A percentile compares a stretch with the other conserved stretches of the same genome.
Evolutionary conservation across 2,329 filamentous ascomycete genomes (phyloP).

Genomic region (Dactylellina cionopaga): DNA sequence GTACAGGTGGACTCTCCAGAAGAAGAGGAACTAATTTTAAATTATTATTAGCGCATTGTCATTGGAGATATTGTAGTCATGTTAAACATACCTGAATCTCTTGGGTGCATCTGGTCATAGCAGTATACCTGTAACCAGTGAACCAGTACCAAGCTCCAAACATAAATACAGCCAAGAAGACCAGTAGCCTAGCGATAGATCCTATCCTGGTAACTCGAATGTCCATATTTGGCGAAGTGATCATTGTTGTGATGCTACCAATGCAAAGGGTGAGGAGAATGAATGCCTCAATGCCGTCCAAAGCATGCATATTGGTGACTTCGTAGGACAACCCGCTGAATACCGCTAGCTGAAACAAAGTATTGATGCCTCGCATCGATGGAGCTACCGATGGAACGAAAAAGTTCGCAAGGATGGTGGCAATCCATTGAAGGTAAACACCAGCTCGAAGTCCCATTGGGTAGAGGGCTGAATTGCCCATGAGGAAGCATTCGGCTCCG

Average conservation of each 20-base stretch:
- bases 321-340: conserved; percentile 47
- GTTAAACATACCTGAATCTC: conserved; percentile 35
- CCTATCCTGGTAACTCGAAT: conserved; percentile 44
- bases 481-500: conserved; percentile 44
- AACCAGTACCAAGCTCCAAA: conserved; percentile 52
- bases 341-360: conserved; percentile 39
- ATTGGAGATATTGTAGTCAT: too few relatives aligned
- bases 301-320: conserved; percentile 37
- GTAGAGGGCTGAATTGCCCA: conserved; percentile 43
- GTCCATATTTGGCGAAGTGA: conserved; percentile 50
- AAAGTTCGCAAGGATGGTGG: conserved; percentile 52
- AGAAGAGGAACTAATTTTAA: conserved; percentile 46
- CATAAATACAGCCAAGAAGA: conserved; percentile 51
- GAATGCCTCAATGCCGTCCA: conserved; percentile 50
- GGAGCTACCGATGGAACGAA: conserved; percentile 45
- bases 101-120: conserved; percentile 50
- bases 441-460: conserved; percentile 45
- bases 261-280: conserved; percentile 50
- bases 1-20: conserved; percentile 52
- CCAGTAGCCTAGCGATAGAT: conserved; percentile 39
- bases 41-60: background rate
- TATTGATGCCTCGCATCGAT: conserved; percentile 51
- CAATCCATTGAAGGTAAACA: conserved; percentile 51
- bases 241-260: conserved; percentile 48
- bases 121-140: conserved; percentile 35